Base-by-base conservation (phyloP, 257 asterid species). In the Przewalskia tangutica region DNA sequence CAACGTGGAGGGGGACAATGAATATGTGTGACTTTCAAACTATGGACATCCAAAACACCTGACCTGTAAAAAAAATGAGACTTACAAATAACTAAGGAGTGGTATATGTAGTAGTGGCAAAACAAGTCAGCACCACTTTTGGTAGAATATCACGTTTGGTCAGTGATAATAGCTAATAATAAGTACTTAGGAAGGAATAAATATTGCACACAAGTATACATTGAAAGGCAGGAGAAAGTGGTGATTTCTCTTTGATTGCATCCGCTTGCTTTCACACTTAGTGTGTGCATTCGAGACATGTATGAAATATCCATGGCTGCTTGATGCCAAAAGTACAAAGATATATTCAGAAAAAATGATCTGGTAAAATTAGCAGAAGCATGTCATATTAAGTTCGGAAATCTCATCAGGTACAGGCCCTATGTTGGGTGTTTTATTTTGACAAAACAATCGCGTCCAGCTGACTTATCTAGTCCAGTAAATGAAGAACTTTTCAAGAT, bases 1-100 rank as follows among this genome's bases (percentile, higher is more conserved):
- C 97, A 94, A 14, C 94, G 84, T 58, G 97, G 98, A 77, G 99
- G 98, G 80, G 99, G 99, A 81, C 98, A 94, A 90, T 95, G 99
- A 79, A 94, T 87, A 84, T 95, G 99, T 8, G 99, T 94, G 87
- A 95, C 97, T 87, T 85, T 93, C 85, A 88, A 85, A 84, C 88
- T 91, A 84, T 90, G 83, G 80, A 90, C 88, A 89, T 95, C 92
- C 79, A 92, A 85, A 82, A 95, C 97, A 79, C 99, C 99, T 46
- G 99, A 94, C 99, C 99, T 94, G 88, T 76, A 83, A 68, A 20
- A 63, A 42, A 18, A 42, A 40, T 0, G n/a, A 46, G 18, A 71
- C 59, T 71, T 46, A 70, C 58, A 42, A 71, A 71, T 42, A 46
- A 44, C 18, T 20, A 46, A 46, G 40, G 59, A 71, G 20, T 27